A percentile compares a stretch with the other conserved stretches of the same genome.
phyloP scores from a whole-genome alignment of 2,329 filamentous ascomycete genomes.

The Chlorencoelia australis region DNA sequence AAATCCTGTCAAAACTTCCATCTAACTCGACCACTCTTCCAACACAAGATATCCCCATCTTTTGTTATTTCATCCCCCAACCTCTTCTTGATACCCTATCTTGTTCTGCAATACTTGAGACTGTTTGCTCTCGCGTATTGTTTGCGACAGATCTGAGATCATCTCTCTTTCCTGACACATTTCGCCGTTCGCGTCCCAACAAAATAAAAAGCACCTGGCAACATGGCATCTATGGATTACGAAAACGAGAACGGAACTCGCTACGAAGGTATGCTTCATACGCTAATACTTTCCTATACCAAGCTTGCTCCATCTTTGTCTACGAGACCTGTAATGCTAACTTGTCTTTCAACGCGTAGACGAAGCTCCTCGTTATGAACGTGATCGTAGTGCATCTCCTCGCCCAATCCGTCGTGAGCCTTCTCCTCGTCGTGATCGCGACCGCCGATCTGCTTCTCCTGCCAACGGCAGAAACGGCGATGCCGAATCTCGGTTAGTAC shows the following conservation, averaged over 20 bases:
- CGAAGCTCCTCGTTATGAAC: constrained; percentile 55
- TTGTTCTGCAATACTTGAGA: constrained; percentile 6
- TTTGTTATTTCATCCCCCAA: constrained; percentile 1
- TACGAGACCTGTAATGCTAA: constrained; percentile 13
- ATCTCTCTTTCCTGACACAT: not conserved
- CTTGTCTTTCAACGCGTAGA: constrained; percentile 33
- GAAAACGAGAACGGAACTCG: constrained; percentile 56
- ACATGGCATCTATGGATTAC: constrained; percentile 56
- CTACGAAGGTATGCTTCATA: constrained; percentile 49
- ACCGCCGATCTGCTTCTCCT: constrained; percentile 56
- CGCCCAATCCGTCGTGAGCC: constrained; percentile 49
- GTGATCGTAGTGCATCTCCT: constrained; percentile 57
- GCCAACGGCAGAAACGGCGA: constrained; percentile 37
- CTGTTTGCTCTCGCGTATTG: constrained; percentile 6
- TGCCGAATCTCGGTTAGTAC: constrained; percentile 34
- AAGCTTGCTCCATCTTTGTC: not conserved
- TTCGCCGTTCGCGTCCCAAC: constrained; percentile 5
- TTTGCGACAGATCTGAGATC: constrained; percentile 5
- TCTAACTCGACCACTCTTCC: not conserved
- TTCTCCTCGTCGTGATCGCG: constrained; percentile 37
- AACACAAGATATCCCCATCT: not conserved
- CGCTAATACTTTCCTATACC: not conserved
- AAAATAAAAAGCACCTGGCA: constrained; percentile 16
- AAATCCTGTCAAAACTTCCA: no score
- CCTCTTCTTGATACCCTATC: not conserved